These are phyloP conservation scores for Silene conica DNA, from an alignment of 148 eudicot species.

Conservation along the genomic window DNA sequence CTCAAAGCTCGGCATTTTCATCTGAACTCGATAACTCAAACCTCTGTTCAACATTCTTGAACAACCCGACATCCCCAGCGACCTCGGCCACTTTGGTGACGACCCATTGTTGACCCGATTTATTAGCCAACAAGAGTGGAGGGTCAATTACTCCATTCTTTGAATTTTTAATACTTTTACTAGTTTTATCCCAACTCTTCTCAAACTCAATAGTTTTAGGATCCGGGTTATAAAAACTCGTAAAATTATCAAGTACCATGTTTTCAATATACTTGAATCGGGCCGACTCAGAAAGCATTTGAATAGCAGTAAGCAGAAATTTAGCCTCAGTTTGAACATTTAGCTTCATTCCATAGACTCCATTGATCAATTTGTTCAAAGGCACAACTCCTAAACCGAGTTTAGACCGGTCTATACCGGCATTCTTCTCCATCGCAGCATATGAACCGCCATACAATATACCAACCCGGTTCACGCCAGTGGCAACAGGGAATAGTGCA, in stretches of 20 bases:
- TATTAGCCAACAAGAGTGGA: background rate
- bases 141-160: background rate
- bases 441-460: background rate
- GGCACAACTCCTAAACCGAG: background rate
- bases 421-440: background rate
- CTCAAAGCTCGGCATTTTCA: background rate
- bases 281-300: background rate
- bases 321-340: background rate
- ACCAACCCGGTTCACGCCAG: background rate
- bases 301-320: background rate
- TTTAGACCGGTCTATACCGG: background rate
- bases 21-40: background rate
- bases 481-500: background rate
- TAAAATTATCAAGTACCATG: background rate
- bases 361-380: background rate
- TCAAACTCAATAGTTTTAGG: background rate
- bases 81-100: background rate
- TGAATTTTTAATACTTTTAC: background rate
- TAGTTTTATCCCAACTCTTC: conserved; percentile 1
- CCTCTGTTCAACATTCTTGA: background rate
- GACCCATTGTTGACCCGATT: background rate
- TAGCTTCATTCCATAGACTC: background rate
- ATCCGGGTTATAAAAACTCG: background rate
- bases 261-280: background rate
- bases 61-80: background rate